Conservation (phyloP, 495 filamentous ascomycete species). For the Friedmanniomyces simplex region DNA sequence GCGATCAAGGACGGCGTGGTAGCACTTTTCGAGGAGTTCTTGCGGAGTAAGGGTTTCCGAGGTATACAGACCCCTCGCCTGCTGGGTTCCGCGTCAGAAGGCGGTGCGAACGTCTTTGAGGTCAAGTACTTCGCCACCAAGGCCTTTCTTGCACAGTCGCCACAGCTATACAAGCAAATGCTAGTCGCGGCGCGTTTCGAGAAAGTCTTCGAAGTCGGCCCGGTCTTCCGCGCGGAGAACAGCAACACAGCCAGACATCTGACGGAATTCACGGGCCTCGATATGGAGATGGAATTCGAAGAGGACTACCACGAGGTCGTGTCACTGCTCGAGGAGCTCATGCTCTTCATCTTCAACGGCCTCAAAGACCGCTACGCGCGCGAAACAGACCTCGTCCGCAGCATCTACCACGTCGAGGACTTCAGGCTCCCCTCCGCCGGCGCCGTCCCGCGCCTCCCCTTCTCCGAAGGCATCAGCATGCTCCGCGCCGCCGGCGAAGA, state of each 20-base stretch:
- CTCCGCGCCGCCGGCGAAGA: constrained; percentile 70
- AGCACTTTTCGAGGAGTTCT: constrained; percentile 33
- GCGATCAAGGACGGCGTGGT: constrained; percentile 33
- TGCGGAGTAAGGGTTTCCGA: constrained; percentile 29
- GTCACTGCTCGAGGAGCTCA: constrained; percentile 33
- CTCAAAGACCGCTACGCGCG: constrained; percentile 29
- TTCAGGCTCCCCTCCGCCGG: constrained; percentile 49
- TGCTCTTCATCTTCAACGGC: constrained; percentile 38
- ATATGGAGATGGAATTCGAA: constrained; percentile 39
- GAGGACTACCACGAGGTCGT: constrained; percentile 40
- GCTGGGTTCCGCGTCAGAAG: constrained; percentile 34
- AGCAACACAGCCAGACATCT: constrained; percentile 37
- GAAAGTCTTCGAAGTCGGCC: constrained; percentile 36
- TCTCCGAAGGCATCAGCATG: constrained; percentile 73
- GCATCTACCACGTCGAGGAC: constrained; percentile 33
- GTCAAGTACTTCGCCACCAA: constrained; percentile 35
- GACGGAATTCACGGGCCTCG: constrained; percentile 39
- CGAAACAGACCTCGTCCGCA: constrained; percentile 35
- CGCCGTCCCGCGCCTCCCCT: constrained; percentile 71
- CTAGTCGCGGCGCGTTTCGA: constrained; percentile 34
- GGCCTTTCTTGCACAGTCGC: constrained; percentile 37
- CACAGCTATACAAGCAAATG: constrained; percentile 41
- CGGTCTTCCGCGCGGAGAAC: constrained; percentile 39
- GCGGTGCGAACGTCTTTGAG: constrained; percentile 37
- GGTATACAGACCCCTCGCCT: constrained; percentile 33